phyloP scores from a whole-genome alignment of 140 eudicot species.

The Senecio squalidus region DNA sequence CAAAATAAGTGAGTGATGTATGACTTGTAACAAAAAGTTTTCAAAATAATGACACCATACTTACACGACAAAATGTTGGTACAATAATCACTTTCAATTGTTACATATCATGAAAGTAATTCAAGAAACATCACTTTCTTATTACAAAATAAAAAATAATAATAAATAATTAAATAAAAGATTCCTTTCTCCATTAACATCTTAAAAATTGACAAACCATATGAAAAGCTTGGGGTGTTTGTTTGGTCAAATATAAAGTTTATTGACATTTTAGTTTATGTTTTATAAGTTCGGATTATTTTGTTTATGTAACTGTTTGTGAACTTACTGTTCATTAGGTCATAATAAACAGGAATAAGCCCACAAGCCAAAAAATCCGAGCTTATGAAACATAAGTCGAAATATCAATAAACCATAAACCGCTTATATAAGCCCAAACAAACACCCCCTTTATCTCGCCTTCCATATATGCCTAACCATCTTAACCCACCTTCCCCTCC shows the following conservation, averaged over 20 bases:
- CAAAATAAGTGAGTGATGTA: no score
- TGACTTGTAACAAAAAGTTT: not conserved
- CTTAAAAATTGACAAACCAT: conserved; percentile 18
- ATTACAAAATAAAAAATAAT: not conserved
- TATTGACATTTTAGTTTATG: no score
- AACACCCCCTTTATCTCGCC: no score
- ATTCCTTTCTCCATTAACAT: conserved; percentile 24
- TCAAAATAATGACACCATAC: conserved; percentile 13
- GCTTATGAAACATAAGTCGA: no score
- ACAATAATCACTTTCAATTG: conserved; percentile 19
- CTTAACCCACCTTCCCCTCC: conserved; percentile 18
- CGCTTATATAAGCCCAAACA: no score
- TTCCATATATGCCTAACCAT: conserved; percentile 18
- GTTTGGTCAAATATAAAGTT: no score
- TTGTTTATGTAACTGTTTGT: no score
- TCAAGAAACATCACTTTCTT: conserved; percentile 18
- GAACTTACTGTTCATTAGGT: no score
- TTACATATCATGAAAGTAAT: conserved; percentile 7
- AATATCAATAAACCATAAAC: no score
- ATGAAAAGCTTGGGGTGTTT: conserved; percentile 17
- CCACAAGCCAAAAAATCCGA: no score
- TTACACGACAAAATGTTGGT: conserved; percentile 10
- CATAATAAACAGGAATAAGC: no score
- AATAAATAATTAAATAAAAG: not conserved
- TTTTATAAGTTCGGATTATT: no score